Percentiles rank a stretch among this genome's conserved stretches.
Conservation (phyloP, 2,329 filamentous ascomycete genomes). For the Fusarium siculi region DNA sequence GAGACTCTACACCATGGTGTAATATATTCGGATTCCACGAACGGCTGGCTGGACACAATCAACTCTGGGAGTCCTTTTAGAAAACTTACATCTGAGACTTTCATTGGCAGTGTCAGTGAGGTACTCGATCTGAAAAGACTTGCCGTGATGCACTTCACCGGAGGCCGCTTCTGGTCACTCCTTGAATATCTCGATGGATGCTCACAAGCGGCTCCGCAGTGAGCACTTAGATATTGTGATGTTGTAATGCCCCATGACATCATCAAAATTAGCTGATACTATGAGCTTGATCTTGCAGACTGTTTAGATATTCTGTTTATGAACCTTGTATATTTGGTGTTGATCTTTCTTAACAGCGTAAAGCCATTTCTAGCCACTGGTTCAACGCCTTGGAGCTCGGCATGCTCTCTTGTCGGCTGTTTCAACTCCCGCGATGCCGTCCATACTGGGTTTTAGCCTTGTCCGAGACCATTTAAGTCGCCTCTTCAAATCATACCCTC, state of each 20-base stretch:
- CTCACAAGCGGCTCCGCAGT: conserved; percentile 44
- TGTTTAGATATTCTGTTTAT: not conserved
- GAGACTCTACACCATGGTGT: conserved; percentile 37
- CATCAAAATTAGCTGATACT: conserved; percentile 66
- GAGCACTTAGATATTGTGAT: conserved; percentile 44
- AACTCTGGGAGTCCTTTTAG: conserved; percentile 44
- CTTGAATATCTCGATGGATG: not conserved
- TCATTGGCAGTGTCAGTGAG: conserved; percentile 48
- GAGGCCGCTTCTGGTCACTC: not conserved
- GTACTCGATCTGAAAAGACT: conserved; percentile 48
- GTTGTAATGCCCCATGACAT: conserved; percentile 57
- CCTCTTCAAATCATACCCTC: not conserved
- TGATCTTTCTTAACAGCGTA: conserved; percentile 31
- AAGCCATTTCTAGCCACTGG: conserved; percentile 34
- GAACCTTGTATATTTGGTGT: conserved; percentile 17
- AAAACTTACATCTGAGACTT: conserved; percentile 36
- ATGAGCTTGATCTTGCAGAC: conserved; percentile 8
- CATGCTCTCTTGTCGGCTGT: conserved; percentile 21
- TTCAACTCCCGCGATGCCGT: conserved; percentile 34
- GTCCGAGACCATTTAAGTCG: not conserved
- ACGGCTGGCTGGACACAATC: conserved; percentile 49
- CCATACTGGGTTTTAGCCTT: conserved; percentile 6
- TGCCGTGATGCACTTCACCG: conserved; percentile 42
- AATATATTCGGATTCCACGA: conserved; percentile 50
- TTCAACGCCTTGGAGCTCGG: conserved; percentile 21